These are phyloP conservation scores for Backusella australiensis DNA, from an alignment of 192 early-diverging fungal species.

Conservation along the genomic window DNA sequence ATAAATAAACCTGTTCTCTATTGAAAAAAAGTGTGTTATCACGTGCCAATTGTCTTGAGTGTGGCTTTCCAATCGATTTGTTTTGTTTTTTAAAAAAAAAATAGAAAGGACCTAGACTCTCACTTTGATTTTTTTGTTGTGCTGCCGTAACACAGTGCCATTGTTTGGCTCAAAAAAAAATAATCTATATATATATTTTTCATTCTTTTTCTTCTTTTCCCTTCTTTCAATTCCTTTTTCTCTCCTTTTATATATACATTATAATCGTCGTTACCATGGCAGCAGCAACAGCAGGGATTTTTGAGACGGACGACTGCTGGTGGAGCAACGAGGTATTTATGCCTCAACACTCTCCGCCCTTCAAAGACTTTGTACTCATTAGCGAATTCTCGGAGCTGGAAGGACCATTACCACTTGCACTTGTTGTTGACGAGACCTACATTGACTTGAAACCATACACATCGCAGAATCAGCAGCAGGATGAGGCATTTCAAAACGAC, in stretches of 20 bases:
- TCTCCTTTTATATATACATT: neutral
- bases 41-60: neutral
- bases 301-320: conserved; percentile 16
- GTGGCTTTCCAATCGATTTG: neutral
- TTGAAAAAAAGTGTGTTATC: neutral
- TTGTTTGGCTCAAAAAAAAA: conserved; percentile 3
- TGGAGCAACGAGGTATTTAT: conserved; percentile 27
- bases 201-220: conserved; percentile 5
- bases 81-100: neutral
- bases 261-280: neutral
- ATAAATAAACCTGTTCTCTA: neutral
- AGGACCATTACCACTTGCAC: conserved; percentile 47
- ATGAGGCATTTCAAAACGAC: conserved; percentile 9
- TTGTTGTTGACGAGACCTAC: conserved; percentile 27
- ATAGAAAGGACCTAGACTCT: neutral
- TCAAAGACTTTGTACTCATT: conserved; percentile 51
- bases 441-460: conserved; percentile 25
- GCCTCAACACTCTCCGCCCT: neutral
- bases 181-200: neutral
- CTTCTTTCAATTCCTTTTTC: neutral
- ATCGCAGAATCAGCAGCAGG: neutral
- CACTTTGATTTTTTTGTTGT: neutral
- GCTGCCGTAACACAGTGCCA: neutral
- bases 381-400: conserved; percentile 55
- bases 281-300: neutral